Percentiles rank a stretch among this genome's conserved stretches.
phyloP scores from a whole-genome alignment of 2,329 filamentous ascomycete species.

The Cercospora sp. region DNA sequence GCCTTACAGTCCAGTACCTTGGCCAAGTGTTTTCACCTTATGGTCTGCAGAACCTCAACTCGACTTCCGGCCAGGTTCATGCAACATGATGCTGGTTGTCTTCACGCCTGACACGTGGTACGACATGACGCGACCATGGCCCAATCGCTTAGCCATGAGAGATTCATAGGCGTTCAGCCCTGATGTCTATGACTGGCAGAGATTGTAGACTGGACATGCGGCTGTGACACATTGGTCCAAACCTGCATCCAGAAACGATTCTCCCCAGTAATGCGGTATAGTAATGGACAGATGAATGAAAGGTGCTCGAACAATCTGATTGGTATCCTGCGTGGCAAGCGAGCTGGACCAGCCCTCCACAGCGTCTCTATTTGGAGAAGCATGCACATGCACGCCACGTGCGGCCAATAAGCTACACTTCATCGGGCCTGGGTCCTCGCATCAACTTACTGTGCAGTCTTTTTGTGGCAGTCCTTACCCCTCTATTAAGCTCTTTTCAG shows the following conservation, averaged over 20 bases:
- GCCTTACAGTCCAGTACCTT: not conserved
- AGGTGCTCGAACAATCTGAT: not conserved
- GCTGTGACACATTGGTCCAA: not conserved
- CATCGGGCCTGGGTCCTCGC: not conserved
- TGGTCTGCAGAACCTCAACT: not conserved
- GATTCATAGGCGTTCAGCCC: not conserved
- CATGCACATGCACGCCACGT: slow-evolving; percentile 1
- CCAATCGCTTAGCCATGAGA: not conserved
- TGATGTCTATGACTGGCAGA: not conserved
- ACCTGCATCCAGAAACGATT: not conserved
- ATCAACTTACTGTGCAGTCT: not conserved
- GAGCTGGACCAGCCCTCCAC: not conserved
- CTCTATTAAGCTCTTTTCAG: not conserved
- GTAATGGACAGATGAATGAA: not conserved
- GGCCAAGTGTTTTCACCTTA: not conserved
- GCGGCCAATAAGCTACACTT: not conserved
- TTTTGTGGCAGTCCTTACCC: not conserved
- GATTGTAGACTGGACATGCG: not conserved
- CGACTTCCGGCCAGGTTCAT: not conserved
- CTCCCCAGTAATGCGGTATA: not conserved
- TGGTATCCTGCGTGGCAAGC: not conserved
- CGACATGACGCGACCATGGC: not conserved
- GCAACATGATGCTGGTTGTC: not conserved
- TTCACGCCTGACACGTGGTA: not conserved
- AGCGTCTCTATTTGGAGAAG: not conserved